These are phyloP conservation scores for Neckera pumila DNA, from an alignment of 225 moss, liverwort and hornwort species.

Conservation along the genomic window DNA sequence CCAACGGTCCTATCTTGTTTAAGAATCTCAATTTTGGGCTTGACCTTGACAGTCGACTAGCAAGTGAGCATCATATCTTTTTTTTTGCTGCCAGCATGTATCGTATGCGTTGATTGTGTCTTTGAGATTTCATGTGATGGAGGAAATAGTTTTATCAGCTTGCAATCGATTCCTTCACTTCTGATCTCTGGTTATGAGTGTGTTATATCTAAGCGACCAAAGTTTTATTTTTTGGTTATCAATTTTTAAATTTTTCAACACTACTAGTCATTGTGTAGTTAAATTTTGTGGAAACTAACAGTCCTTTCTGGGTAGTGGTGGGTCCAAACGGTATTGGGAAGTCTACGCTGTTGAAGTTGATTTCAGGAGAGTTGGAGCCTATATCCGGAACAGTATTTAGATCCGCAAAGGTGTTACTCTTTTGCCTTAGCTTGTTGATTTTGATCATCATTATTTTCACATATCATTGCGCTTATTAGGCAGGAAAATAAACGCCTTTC, in stretches of 20 bases:
- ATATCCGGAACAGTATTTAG: constrained; percentile 80
- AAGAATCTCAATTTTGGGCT: constrained; percentile 95
- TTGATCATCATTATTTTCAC: not conserved
- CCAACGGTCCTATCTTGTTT: constrained; percentile 74
- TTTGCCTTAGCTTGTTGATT: not conserved
- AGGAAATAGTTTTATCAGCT: not conserved
- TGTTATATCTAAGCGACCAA: not conserved
- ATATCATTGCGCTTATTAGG: not conserved
- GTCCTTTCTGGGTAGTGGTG: constrained; percentile 57
- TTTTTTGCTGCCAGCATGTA: not conserved
- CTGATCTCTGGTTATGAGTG: not conserved
- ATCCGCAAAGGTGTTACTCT: constrained; percentile 72
- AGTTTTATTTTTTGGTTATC: not conserved
- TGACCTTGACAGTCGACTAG: constrained; percentile 96
- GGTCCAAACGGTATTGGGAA: constrained; percentile 99
- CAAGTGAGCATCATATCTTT: constrained; percentile 42
- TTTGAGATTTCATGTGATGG: not conserved
- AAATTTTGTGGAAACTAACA: not conserved
- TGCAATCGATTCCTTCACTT: not conserved
- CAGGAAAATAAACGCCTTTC: not conserved
- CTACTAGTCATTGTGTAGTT: not conserved
- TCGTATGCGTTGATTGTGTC: not conserved
- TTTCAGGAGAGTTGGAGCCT: constrained; percentile 95
- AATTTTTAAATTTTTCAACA: not conserved
- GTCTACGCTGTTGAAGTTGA: constrained; percentile 90